Percentiles rank a stretch among this genome's conserved stretches.
These are phyloP conservation scores for Stromatinia cepivora DNA, from an alignment of 2,329 filamentous ascomycete species.

Conservation along the genomic window DNA sequence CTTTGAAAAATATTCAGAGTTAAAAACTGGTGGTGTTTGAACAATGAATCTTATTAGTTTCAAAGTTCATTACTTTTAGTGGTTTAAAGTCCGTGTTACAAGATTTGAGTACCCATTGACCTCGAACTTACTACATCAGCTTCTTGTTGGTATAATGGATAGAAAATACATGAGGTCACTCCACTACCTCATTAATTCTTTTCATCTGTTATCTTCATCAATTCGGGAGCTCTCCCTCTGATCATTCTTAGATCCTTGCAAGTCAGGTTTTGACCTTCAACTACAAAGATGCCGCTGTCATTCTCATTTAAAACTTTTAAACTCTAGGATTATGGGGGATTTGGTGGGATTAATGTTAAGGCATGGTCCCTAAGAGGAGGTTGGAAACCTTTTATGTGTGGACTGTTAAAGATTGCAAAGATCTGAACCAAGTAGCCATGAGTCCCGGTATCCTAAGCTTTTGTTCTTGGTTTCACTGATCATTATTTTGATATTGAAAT, in stretches of 20 bases:
- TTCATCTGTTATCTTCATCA: neutral
- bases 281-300: neutral
- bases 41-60: constrained; percentile 9
- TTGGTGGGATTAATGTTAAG: neutral
- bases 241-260: neutral
- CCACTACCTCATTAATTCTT: neutral
- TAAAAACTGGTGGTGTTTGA: constrained; percentile 34
- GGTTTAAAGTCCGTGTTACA: constrained; percentile 22
- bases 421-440: no score
- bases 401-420: neutral
- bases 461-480: neutral
- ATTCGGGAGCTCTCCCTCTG: neutral
- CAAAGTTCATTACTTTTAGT: constrained; percentile 3
- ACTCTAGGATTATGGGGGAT: neutral
- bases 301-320: neutral
- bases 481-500: neutral
- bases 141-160: neutral
- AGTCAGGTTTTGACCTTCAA: neutral
- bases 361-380: neutral
- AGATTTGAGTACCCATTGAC: neutral
- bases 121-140: neutral
- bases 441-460: neutral
- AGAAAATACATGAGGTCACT: neutral
- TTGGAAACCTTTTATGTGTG: neutral
- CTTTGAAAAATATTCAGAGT: constrained; percentile 38